phyloP scores from a whole-genome alignment of 768 basidiomycete genomes.

The Clathrus columnatus region DNA sequence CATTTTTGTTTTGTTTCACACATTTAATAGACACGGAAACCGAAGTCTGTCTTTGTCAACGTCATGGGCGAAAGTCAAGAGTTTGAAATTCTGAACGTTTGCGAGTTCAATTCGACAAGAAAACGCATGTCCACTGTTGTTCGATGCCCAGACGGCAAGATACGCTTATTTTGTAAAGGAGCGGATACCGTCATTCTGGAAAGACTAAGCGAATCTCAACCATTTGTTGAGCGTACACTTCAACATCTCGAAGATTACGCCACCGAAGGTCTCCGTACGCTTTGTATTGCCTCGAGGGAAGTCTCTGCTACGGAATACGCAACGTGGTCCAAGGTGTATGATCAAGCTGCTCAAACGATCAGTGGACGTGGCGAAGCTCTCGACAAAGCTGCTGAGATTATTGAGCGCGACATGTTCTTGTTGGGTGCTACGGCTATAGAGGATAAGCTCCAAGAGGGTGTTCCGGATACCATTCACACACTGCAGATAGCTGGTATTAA shows the following conservation, averaged over 20 bases:
- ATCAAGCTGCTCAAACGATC: slow-evolving; percentile 90
- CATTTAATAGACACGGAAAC: slow-evolving; percentile 73
- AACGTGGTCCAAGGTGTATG: slow-evolving; percentile 82
- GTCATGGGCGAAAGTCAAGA: slow-evolving; percentile 60
- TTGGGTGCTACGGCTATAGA: slow-evolving; percentile 98
- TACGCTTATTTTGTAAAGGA: slow-evolving; percentile 94
- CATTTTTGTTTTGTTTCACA: neutral
- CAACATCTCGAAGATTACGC: slow-evolving; percentile 97
- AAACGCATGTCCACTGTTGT: slow-evolving; percentile 98
- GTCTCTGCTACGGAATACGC: slow-evolving; percentile 85
- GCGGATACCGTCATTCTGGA: slow-evolving; percentile 98
- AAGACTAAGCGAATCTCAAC: slow-evolving; percentile 60
- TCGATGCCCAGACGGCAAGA: slow-evolving; percentile 76
- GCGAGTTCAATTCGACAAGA: slow-evolving; percentile 97
- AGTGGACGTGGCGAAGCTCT: slow-evolving; percentile 92
- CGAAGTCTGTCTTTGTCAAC: slow-evolving; percentile 88
- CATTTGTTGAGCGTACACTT: slow-evolving; percentile 78
- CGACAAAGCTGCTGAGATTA: slow-evolving; percentile 89
- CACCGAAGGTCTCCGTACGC: slow-evolving; percentile 90
- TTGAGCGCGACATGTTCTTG: slow-evolving; percentile 88
- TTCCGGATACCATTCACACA: slow-evolving; percentile 96
- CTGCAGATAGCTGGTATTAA: slow-evolving; percentile 98
- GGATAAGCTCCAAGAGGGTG: slow-evolving; percentile 97
- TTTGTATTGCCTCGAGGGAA: slow-evolving; percentile 94
- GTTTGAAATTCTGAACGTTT: slow-evolving; percentile 89